Base-by-base conservation (phyloP, 2,329 filamentous ascomycete genomes). In the Penicillium brasilianum region DNA sequence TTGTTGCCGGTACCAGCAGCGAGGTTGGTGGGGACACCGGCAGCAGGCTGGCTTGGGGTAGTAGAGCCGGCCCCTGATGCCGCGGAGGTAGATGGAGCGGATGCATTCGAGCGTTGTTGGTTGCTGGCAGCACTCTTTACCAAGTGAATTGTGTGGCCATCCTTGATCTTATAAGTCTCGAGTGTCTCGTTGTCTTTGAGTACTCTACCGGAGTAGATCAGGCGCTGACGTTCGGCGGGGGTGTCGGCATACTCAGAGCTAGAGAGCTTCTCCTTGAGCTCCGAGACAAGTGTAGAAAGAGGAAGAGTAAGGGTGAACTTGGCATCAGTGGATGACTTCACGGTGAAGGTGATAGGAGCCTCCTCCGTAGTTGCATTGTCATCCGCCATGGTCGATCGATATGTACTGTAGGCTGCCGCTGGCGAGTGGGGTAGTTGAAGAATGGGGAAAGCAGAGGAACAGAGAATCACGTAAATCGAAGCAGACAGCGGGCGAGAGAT, bases 41-140 rank as follows among this genome's bases (percentile, higher is more conserved):
- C 70, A 30, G 71, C 62, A 8, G 74, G 65, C 57, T 72, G 73
- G 60, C 41, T 71, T 30, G 72, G 65, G 56, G 75, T 64, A 34
- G 73, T 65, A 37, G 73, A 65, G 36, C 77, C 80, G 28, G 73
- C 54, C 20, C 72, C 55, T 7, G 73, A 61, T 16, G 73, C 60
- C 11, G 79, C 73, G 22, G 80, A 73, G 58, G 76, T 74, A 52
- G 79, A 76, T 69, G 85, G 83, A 62, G 78, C 81, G 20, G 85
- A 78, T 58, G 82, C 83, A 65, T 83, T 84, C 70, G 86, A 84
- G 59, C 84, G 83, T 64, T 84, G 56, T 57, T 69, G 84, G 71
- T 96, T 97, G 84, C 93, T 97, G 62, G 91, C 91, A 48, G 95
- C 94, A 75, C 93, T 96, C 83, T 96, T 97, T 72, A 99, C 95